Percentiles rank a stretch among this genome's conserved stretches.
Conservation (phyloP, 352 stramenopile species). For the Globisporangium okanoganense region DNA sequence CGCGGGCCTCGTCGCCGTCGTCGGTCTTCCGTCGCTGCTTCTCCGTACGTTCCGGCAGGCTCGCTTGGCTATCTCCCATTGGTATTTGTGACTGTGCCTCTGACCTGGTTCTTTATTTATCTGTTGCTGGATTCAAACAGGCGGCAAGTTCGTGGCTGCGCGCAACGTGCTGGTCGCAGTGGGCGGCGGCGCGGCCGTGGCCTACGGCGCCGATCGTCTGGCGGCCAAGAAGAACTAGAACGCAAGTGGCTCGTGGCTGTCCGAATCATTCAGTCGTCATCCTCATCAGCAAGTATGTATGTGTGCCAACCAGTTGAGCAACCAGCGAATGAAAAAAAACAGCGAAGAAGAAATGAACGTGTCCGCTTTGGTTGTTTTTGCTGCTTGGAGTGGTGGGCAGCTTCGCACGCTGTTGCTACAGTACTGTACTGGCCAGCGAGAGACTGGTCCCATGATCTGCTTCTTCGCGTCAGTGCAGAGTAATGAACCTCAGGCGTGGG, state of each 20-base stretch:
- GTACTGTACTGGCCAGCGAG: too few relatives aligned
- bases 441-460: not conserved
- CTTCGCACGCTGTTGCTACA: too few relatives aligned
- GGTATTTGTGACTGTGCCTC: not conserved
- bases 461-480: not conserved
- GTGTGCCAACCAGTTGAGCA: conserved; percentile 1
- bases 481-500: too few relatives aligned
- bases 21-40: conserved; percentile 62
- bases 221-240: conserved; percentile 20
- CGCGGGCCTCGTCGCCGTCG: conserved; percentile 45
- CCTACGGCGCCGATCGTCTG: conserved; percentile 55
- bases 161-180: conserved; percentile 69
- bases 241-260: not conserved
- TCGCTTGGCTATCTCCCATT: not conserved
- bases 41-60: conserved; percentile 43
- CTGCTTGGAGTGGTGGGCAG: too few relatives aligned
- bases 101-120: not conserved
- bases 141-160: conserved; percentile 55
- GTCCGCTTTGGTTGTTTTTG: too few relatives aligned
- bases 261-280: not conserved
- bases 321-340: not conserved
- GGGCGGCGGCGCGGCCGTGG: conserved; percentile 40
- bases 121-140: conserved; percentile 19
- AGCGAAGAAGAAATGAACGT: too few relatives aligned
- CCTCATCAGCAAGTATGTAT: conserved; percentile 3